phyloP scores from a whole-genome alignment of 306 rosid species.

The Arachis hypogaea region DNA sequence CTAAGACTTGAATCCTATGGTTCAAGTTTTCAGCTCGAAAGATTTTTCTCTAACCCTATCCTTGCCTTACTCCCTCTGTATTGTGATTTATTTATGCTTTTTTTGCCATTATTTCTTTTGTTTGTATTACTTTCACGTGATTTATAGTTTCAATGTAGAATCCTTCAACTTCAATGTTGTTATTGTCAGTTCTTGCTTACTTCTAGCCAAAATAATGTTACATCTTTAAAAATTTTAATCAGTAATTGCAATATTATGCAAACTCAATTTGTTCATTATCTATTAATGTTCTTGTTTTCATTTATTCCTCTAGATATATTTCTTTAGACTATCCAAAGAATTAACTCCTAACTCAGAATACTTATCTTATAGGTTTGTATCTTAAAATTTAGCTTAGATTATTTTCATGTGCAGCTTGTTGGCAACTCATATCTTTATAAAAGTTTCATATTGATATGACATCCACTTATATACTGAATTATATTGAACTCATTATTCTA shows the following conservation, averaged over 20 bases:
- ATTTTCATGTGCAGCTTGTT: no score
- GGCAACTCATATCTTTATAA: no score
- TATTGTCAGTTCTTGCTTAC: conserved; percentile 28
- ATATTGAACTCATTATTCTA: no score
- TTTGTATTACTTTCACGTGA: conserved; percentile 43
- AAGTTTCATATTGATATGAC: no score
- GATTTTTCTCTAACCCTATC: conserved; percentile 13
- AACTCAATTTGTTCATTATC: background rate
- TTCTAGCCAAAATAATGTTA: conserved; percentile 23
- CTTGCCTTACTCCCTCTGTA: no score
- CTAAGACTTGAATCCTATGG: conserved; percentile 97
- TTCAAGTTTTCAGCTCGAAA: conserved; percentile 80
- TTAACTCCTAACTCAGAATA: no score
- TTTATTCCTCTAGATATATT: background rate
- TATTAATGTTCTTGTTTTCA: conserved; percentile 24
- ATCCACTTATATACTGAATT: no score
- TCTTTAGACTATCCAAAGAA: no score
- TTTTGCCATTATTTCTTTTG: no score
- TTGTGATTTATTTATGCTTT: no score
- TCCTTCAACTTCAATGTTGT: conserved; percentile 81
- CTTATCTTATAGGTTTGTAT: no score
- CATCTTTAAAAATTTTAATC: background rate
- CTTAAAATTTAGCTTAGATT: no score
- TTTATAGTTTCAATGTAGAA: conserved; percentile 63
- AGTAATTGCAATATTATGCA: background rate